Conservation (phyloP, 1,139 yeast genomes). For the Cylindricascospora bacillispora region DNA sequence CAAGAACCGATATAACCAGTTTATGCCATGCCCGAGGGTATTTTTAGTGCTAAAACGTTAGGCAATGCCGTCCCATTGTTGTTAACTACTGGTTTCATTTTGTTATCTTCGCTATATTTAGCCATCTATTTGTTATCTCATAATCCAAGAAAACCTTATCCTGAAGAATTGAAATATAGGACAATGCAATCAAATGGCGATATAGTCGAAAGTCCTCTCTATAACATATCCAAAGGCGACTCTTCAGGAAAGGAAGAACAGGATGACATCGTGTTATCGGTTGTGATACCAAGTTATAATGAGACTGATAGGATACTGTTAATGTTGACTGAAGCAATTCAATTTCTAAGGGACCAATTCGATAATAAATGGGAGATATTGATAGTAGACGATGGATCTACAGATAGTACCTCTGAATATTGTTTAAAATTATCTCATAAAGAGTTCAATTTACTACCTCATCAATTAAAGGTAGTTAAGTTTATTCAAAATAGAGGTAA, state of each 20-base stretch:
- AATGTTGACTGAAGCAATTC: conserved; percentile 72
- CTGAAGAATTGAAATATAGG: conserved; percentile 37
- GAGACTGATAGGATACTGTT: conserved; percentile 59
- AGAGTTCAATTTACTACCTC: conserved; percentile 38
- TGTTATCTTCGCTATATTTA: conserved; percentile 27
- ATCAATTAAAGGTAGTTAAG: conserved; percentile 53
- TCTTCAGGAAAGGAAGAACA: too few species aligned
- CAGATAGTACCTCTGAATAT: conserved; percentile 62
- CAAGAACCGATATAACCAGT: too few species aligned
- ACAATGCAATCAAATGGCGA: conserved; percentile 27
- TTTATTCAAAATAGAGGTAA: conserved; percentile 75
- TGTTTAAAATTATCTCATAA: conserved; percentile 55
- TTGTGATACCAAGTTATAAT: conserved; percentile 85
- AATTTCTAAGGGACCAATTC: conserved; percentile 32
- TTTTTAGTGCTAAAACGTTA: too few species aligned
- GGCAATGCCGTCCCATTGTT: too few species aligned
- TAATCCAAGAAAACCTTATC: conserved; percentile 43
- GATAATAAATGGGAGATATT: conserved; percentile 52
- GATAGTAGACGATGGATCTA: conserved; percentile 85
- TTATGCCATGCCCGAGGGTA: too few species aligned
- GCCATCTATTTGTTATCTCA: conserved; percentile 43
- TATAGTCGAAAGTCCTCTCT: conserved; percentile 10
- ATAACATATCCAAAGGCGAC: conserved; percentile 12
- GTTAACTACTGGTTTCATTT: too few species aligned
- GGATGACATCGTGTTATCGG: conserved; percentile 42